phyloP scores from a whole-genome alignment of 129 eudicot species.

The Mikania micrantha region DNA sequence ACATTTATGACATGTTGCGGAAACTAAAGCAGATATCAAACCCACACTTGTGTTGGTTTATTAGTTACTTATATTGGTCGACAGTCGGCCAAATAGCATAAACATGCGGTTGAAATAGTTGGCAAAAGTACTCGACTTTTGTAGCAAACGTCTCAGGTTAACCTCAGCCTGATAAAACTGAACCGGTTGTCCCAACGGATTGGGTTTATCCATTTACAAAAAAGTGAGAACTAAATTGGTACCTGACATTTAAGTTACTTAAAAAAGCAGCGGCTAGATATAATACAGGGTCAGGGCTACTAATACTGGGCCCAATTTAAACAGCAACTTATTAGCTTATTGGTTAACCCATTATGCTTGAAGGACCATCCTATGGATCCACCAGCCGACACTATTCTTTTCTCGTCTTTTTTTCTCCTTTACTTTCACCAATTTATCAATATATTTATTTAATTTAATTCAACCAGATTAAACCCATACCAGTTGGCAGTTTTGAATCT shows the following conservation, averaged over 20 bases:
- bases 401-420: not conserved
- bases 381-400: conserved; percentile 6
- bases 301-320: conserved; percentile 13
- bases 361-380: conserved; percentile 15
- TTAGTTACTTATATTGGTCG: no score
- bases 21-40: no score
- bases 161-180: not conserved
- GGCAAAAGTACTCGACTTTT: not conserved
- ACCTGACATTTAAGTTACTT: not conserved
- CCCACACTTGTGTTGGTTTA: no score
- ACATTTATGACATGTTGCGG: not conserved
- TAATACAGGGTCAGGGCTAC: conserved; percentile 19
- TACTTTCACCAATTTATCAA: not conserved
- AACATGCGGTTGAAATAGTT: not conserved
- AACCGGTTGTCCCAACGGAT: not conserved
- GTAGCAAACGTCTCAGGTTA: not conserved
- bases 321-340: conserved; percentile 15
- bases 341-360: conserved; percentile 17
- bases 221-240: not conserved
- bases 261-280: conserved; percentile 6
- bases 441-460: no score
- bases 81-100: not conserved
- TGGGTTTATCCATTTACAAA: not conserved
- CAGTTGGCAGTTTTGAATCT: no score
- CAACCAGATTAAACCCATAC: no score